These are phyloP conservation scores for Sordariomycetes sp. DNA, from an alignment of 2,329 filamentous ascomycete genomes.

Conservation along the genomic window DNA sequence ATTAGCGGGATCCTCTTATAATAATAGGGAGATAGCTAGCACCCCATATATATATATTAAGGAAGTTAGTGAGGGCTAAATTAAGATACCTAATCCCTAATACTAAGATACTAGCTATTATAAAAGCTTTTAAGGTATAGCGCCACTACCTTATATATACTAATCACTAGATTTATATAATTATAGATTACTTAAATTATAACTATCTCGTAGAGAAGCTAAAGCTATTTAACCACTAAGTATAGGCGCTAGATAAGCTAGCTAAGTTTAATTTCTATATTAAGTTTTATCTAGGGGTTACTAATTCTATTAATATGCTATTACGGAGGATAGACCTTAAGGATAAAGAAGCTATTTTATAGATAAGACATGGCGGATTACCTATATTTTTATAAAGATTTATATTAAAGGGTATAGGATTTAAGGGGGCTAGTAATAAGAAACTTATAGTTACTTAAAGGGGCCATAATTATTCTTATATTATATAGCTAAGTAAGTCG, in stretches of 20 bases:
- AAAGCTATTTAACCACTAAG: slow-evolving; percentile 1
- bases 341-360: background rate
- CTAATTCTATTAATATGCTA: slow-evolving; percentile 3
- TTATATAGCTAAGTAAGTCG: too few species aligned
- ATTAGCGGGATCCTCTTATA: slow-evolving; percentile 9
- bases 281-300: slow-evolving; percentile 16
- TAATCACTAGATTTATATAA: slow-evolving; percentile 6
- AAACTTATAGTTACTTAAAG: too few species aligned
- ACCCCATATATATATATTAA: slow-evolving; percentile 2
- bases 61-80: slow-evolving; percentile 2
- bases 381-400: background rate
- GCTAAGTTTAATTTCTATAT: slow-evolving; percentile 7
- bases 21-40: slow-evolving; percentile 1
- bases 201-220: background rate
- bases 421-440: too few species aligned
- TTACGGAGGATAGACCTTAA: background rate
- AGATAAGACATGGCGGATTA: background rate
- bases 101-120: slow-evolving; percentile 6
- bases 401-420: background rate
- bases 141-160: slow-evolving; percentile 11
- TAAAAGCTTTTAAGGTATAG: slow-evolving; percentile 14
- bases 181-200: slow-evolving; percentile 1
- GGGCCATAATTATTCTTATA: too few species aligned
- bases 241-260: background rate
- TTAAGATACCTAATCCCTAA: slow-evolving; percentile 1